Evolutionary conservation across 352 stramenopile genomes (phyloP), one percentile per base, ranked within the genome.

Genomic region (Discostella stelligera): DNA sequence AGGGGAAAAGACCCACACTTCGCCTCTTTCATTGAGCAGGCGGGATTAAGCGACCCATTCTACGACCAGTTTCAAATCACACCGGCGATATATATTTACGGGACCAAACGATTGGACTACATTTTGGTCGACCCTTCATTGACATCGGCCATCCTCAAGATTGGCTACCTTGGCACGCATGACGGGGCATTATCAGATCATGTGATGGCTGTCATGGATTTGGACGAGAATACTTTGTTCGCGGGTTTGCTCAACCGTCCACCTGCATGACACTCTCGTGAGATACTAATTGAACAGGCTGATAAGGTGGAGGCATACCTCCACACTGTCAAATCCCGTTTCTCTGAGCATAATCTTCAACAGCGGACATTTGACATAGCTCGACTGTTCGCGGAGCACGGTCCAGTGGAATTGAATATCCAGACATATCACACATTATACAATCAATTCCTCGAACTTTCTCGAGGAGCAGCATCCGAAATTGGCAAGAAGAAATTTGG

Each of bases 1-100:
- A n/a, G n/a, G n/a, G n/a, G n/a, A n/a, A n/a, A n/a, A n/a, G n/a
- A n/a, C n/a, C n/a, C n/a, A n/a, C n/a, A n/a, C n/a, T n/a, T n/a
- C n/a, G n/a, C n/a, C n/a, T n/a, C n/a, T 2, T 79, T 79, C 27
- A 71, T 77, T 0, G 8, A 39, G 8, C 20, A 66, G 0, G 27
- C 54, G 2, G 14, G 54, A 3, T 21, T 74, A 8, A 11, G 32
- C 1, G 46, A 74, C 20, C 8, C 25, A 16, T 74, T 56, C 55
- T 6, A 48, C 25, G 39, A 50, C 2, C 60, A 49, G 20, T 67
- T 67, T 18, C 20, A 9, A 20, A 11, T 39, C 16, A 8, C 21
- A 16, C 48, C 20, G 16, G 16, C 7, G 13, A 74, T 56, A 4
- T 74, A 54, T 23, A 30, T 62, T 16, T 54, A 32, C 18, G 66